These are phyloP conservation scores for Talaromyces sp. DNA, from an alignment of 2,329 filamentous ascomycete genomes.

Conservation along the genomic window DNA sequence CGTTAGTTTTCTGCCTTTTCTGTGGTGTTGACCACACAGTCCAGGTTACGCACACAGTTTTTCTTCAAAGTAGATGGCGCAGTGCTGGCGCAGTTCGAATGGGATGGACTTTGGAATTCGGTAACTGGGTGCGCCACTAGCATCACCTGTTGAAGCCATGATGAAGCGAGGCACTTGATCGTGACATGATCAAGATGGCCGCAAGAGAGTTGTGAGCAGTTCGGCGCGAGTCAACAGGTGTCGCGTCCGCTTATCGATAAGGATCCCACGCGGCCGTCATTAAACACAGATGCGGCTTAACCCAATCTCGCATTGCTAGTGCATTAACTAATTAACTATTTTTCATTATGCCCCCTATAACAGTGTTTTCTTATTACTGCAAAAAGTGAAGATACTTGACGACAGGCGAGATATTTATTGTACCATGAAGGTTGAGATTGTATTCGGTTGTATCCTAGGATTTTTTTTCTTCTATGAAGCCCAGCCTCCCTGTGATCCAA, in stretches of 20 bases:
- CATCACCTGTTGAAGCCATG: slow-evolving; percentile 1
- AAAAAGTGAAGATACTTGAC: too few relatives aligned
- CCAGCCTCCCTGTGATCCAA: not conserved
- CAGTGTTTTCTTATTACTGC: not conserved
- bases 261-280: not conserved
- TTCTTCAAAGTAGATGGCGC: slow-evolving; percentile 70
- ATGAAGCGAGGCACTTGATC: not conserved
- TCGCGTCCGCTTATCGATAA: slow-evolving; percentile 9
- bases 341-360: not conserved
- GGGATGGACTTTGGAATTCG: slow-evolving; percentile 54
- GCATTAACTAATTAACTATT: not conserved
- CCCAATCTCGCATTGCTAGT: not conserved
- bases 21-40: not conserved
- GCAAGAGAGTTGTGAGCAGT: not conserved
- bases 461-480: not conserved
- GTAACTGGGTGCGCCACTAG: slow-evolving; percentile 32
- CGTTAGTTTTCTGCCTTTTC: slow-evolving; percentile 11
- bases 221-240: not conserved
- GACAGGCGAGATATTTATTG: not conserved
- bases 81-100: slow-evolving; percentile 60
- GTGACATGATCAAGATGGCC: not conserved
- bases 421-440: not conserved
- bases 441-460: not conserved
- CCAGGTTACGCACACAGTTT: slow-evolving; percentile 54
- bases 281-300: not conserved